phyloP scores from a whole-genome alignment of 352 stramenopile species.

The Globisporangium carolinianum region DNA sequence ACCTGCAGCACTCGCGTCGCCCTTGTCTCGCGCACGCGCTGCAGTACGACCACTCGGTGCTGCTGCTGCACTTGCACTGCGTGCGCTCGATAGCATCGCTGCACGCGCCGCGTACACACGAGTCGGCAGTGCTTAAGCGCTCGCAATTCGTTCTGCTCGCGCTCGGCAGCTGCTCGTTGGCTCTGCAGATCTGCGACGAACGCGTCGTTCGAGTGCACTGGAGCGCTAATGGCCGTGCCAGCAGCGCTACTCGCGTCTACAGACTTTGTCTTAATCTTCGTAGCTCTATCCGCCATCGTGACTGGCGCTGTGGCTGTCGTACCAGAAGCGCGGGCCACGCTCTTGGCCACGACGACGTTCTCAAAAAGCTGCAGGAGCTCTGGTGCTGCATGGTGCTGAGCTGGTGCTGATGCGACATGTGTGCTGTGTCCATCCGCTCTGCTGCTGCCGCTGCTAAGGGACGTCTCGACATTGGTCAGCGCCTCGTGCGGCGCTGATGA shows the following conservation, averaged over 20 bases:
- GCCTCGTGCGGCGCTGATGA: background rate
- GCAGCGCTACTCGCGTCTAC: too few species aligned
- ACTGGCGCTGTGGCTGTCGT: background rate
- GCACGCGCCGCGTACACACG: background rate
- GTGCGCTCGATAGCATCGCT: conserved; percentile 6
- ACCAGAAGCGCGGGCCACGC: background rate
- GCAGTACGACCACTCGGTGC: conserved; percentile 1
- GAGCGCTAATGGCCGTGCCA: too few species aligned
- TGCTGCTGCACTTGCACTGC: background rate
- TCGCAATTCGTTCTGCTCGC: conserved; percentile 4
- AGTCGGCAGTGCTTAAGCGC: conserved; percentile 3
- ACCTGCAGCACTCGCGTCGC: conserved; percentile 11
- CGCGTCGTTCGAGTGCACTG: background rate
- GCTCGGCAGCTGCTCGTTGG: conserved; percentile 7
- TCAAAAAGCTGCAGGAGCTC: conserved; percentile 25
- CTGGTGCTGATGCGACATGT: too few species aligned
- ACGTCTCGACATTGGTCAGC: background rate
- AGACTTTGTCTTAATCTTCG: too few species aligned
- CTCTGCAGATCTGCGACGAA: conserved; percentile 8
- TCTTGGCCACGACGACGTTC: conserved; percentile 24
- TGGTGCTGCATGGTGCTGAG: background rate
- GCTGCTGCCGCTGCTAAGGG: background rate
- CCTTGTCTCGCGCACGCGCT: background rate
- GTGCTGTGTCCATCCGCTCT: too few species aligned
- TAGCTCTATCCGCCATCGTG: too few species aligned